Evolutionary conservation across 441 rosid genomes (phyloP), one percentile per base, ranked within the genome.

Genomic region (Erysimum pusillum): DNA sequence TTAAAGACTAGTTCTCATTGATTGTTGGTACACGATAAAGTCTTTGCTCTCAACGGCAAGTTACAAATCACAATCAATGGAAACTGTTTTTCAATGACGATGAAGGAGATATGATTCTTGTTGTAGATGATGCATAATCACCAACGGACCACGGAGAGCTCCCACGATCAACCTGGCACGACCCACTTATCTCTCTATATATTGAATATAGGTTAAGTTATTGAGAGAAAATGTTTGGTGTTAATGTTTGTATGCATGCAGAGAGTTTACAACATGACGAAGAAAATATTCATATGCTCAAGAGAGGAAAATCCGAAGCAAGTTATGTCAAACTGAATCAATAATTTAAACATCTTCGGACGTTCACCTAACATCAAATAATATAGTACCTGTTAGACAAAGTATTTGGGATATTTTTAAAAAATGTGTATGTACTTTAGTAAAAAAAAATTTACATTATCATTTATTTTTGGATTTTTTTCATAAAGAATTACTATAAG

Each of bases 191-290:
- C 28, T 25, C 28, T 25, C 28, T 53, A 18, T 56, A 15, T 12
- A 22, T 38, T 11, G 7, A 14, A 13, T 2, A 25, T 25, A 44
- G 14, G 17, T 44, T 44, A 65, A 28, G 0, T 3, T 25, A 44
- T 5, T 28, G 9, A 14, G 8, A 6, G 5, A 28, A 9, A 28
- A 28, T 4, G 5, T 15, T 4, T 63, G 15, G 17, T 9, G n/a
- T 64, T 52, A 32, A 9, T 2, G 14, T 0, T 52, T 52, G 1
- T 52, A 25, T 51, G 1, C 6, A 3, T 34, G 69, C 80, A 85
- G 89, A 31, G 87, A 87, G 63, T 87, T 87, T 83, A 86, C 67
- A 83, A 74, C 75, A 85, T 85, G 84, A 87, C 81, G 78, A 82
- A 68, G 57, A 75, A 85, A 68, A 84, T 87, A 36, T 78, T 81